phyloP scores from a whole-genome alignment of 768 basidiomycete species.

The Suillus subaureus region DNA sequence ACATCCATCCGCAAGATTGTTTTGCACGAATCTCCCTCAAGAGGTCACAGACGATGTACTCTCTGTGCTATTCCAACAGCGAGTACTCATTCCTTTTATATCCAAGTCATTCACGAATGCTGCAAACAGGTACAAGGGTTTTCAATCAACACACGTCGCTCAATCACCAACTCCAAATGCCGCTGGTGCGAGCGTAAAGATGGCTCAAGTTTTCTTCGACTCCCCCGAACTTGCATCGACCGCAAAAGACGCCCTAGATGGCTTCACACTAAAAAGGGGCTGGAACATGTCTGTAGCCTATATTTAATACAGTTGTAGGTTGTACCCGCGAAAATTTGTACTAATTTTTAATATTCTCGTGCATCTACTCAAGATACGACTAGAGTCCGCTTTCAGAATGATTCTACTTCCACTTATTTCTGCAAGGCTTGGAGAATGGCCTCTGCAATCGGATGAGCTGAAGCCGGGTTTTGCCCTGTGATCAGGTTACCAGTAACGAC shows the following conservation, averaged over 20 bases:
- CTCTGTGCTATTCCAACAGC: conserved; percentile 91
- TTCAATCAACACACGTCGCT: conserved; percentile 68
- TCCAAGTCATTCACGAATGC: conserved; percentile 6
- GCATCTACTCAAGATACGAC: neutral
- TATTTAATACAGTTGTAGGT: conserved; percentile 38
- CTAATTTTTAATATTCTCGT: conserved; percentile 7
- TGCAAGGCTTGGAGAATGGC: conserved; percentile 56
- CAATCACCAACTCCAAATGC: conserved; percentile 69
- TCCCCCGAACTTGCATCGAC: conserved; percentile 69
- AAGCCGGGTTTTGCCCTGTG: conserved; percentile 78
- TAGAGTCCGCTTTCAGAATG: neutral
- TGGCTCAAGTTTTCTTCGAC: conserved; percentile 82
- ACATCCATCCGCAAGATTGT: conserved; percentile 60
- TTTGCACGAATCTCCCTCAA: conserved; percentile 86
- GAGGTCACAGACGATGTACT: conserved; percentile 90
- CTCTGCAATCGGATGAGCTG: conserved; percentile 57
- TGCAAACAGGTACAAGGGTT: conserved; percentile 75
- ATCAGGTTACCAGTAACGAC: conserved; percentile 60
- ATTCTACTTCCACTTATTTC: conserved; percentile 7
- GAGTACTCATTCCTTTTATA: conserved; percentile 36
- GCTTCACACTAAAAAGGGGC: conserved; percentile 84
- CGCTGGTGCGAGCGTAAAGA: conserved; percentile 69
- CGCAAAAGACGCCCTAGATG: conserved; percentile 83
- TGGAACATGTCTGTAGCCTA: conserved; percentile 83
- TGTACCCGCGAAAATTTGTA: conserved; percentile 14